Evolutionary conservation across 169 alveolate genomes (phyloP), one percentile per base, ranked within the genome.

Genomic region (Eimeria brunetti): DNA sequence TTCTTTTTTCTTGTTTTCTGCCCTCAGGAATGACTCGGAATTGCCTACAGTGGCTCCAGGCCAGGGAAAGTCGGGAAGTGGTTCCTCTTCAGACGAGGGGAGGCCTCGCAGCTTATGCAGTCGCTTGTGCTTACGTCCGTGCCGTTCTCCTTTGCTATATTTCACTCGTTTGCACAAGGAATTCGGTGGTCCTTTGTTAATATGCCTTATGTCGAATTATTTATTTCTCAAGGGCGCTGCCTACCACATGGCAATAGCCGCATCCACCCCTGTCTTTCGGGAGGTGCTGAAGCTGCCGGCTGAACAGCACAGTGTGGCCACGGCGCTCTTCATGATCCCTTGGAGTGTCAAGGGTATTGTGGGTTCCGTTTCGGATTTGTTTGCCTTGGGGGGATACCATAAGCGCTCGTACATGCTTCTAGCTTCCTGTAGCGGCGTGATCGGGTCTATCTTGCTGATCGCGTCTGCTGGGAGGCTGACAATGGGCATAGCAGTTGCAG

Each of bases 281-380:
- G 95, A 91, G 78, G 86, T 91, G 56, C 91, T 91, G 58, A 84
- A 91, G 75, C 78, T 91, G 51, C 84, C 91, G 24, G 95, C 95
- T 24, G 95, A 91, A 75, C 49, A 91, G 91, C 95, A 91, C 91
- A 91, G 73, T 20, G 95, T 80, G 38, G 95, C 95, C 5, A 58
- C 95, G 44, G 95, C 96, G 6, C 90, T 94, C 46, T 86, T 67
- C 75, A 88, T 89, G 92, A 78, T 89, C 51, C 96, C 96, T 41
- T 94, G 96, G 96, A 60, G 94, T 62, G 38, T 94, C 49, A 94
- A 94, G 69, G 96, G 96, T 16, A 44, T 89, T 30, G 81, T 86
- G 41, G 96, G 96, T 11, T 71, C 94, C 4, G 78, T 94, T 30
- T 73, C 93, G 4, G 96, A 94, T 53, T 86, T 94, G 53, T 94